These are phyloP conservation scores for Ilyonectria sp. DNA, from an alignment of 2,329 filamentous ascomycete species.

Conservation along the genomic window DNA sequence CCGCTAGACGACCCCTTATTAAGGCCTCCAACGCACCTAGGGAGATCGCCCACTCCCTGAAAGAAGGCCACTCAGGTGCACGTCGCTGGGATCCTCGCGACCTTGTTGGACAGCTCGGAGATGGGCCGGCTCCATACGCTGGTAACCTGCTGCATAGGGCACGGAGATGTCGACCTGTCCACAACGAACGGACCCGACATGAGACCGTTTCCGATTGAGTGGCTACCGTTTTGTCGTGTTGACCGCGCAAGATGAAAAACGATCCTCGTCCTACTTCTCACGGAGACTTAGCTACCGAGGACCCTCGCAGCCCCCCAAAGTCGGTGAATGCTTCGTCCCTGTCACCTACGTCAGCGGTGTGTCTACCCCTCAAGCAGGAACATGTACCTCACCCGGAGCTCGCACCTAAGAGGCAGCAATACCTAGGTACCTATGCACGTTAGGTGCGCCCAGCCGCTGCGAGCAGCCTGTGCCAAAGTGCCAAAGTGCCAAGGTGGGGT, in stretches of 20 bases:
- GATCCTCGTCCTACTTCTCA: background rate
- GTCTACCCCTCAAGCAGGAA: conserved; percentile 4
- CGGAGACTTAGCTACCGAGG: background rate
- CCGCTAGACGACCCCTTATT: conserved; percentile 1
- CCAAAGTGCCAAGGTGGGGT: conserved; percentile 8
- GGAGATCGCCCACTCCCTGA: conserved; percentile 17
- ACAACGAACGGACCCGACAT: conserved; percentile 23
- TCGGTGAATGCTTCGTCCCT: background rate
- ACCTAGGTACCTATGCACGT: conserved; percentile 8
- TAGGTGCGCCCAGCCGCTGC: conserved; percentile 10
- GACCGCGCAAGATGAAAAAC: background rate
- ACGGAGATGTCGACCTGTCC: conserved; percentile 27
- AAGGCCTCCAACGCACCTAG: conserved; percentile 5
- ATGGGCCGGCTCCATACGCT: conserved; percentile 35
- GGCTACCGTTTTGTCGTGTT: conserved; percentile 4
- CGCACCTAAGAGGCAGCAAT: conserved; percentile 1
- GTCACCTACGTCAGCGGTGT: conserved; percentile 28
- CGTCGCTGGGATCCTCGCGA: background rate
- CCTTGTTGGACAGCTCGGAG: conserved; percentile 25
- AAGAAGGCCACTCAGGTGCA: background rate
- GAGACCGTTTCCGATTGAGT: conserved; percentile 18
- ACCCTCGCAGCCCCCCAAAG: background rate
- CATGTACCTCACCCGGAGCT: conserved; percentile 15
- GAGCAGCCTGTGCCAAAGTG: conserved; percentile 19
- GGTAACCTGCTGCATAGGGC: conserved; percentile 18